These are phyloP conservation scores for Penstemon eatonii DNA, from an alignment of 257 asterid genomes.

Conservation along the genomic window DNA sequence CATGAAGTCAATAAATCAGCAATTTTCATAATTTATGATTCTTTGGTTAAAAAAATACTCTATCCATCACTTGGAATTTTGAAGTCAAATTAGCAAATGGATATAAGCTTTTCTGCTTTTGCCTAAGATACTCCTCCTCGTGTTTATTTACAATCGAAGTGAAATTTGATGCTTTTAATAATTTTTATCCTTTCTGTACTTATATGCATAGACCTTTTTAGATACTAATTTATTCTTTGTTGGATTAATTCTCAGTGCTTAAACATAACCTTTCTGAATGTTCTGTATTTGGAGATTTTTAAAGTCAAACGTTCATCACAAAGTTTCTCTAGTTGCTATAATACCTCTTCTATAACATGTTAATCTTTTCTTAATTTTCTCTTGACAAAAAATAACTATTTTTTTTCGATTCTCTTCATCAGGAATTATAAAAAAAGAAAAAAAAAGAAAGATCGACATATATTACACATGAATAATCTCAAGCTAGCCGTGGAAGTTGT, in stretches of 20 bases:
- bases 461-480: conserved; percentile 59
- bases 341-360: background rate
- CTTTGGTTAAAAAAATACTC: background rate
- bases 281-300: no score
- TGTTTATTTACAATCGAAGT: no score
- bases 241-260: background rate
- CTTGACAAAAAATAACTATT: conserved; percentile 25
- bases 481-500: conserved; percentile 86
- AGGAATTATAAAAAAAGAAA: background rate
- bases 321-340: background rate
- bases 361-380: background rate
- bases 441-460: background rate
- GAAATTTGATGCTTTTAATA: no score
- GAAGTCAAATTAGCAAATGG: background rate
- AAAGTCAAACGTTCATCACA: background rate
- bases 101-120: background rate
- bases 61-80: background rate
- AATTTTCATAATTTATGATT: background rate
- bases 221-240: background rate
- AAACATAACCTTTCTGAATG: no score
- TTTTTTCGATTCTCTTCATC: conserved; percentile 2
- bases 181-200: no score
- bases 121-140: no score
- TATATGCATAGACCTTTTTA: no score
- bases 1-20: background rate